Percentiles rank a stretch among this genome's conserved stretches.
These are phyloP conservation scores for Coemansia sp. DNA, from an alignment of 192 early-diverging fungal species.

Conservation along the genomic window DNA sequence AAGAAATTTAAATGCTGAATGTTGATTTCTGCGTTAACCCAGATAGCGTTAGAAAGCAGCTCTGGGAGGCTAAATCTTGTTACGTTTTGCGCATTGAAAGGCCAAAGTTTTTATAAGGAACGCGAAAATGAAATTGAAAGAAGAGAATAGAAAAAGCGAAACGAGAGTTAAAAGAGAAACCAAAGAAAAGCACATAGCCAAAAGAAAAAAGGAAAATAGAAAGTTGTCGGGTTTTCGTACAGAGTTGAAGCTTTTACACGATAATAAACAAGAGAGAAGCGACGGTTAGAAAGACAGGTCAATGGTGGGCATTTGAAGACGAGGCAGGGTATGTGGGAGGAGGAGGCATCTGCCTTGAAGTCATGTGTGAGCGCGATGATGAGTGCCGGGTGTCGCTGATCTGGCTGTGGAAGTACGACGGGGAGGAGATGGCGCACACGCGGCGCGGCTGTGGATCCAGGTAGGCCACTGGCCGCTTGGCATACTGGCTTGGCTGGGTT, in stretches of 20 bases:
- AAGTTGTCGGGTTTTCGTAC: slow-evolving; percentile 11
- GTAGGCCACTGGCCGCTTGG: slow-evolving; percentile 9
- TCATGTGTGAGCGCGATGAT: slow-evolving; percentile 10
- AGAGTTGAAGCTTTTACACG: slow-evolving; percentile 8
- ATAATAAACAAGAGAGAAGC: background rate
- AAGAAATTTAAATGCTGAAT: background rate
- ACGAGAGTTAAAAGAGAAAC: background rate
- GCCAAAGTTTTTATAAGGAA: background rate
- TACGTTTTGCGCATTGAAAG: background rate
- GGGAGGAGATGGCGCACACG: slow-evolving; percentile 17
- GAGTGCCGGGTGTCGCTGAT: slow-evolving; percentile 16
- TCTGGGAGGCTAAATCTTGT: too few species aligned
- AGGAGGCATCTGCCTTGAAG: slow-evolving; percentile 6
- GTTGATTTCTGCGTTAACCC: background rate
- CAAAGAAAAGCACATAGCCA: background rate
- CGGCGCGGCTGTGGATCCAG: slow-evolving; percentile 14
- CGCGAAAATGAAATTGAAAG: background rate
- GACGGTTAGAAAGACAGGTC: background rate
- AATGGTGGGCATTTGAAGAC: background rate
- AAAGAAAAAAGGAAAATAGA: slow-evolving; percentile 10
- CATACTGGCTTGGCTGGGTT: background rate
- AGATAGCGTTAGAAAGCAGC: too few species aligned
- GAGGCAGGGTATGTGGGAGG: slow-evolving; percentile 9
- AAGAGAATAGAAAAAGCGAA: background rate
- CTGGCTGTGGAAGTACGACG: slow-evolving; percentile 23